A percentile compares a stretch with the other conserved stretches of the same genome.
Evolutionary conservation across 202 grass and related monocot genomes (phyloP).

Genomic region (Panicum hallii): DNA sequence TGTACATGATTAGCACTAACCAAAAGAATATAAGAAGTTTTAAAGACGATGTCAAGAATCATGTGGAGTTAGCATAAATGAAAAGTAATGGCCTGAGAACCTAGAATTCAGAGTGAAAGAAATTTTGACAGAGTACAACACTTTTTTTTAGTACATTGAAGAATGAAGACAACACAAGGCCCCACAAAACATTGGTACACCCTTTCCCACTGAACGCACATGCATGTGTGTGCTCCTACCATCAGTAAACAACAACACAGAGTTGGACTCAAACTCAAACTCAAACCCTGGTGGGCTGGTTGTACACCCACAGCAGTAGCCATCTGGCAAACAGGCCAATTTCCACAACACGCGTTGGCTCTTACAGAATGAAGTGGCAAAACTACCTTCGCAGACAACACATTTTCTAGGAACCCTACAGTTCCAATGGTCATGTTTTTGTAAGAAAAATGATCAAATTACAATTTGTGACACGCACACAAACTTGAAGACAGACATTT

Average conservation of each 20-base stretch:
- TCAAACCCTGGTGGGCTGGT: not conserved
- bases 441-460: not conserved
- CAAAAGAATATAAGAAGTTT: slow-evolving; percentile 19
- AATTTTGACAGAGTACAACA: not conserved
- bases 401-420: slow-evolving; percentile 25
- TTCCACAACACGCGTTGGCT: not conserved
- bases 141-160: not conserved
- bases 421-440: slow-evolving; percentile 15
- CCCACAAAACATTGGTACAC: not conserved
- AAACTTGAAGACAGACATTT: slow-evolving; percentile 31
- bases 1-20: not conserved
- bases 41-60: not conserved
- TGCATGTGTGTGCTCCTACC: not conserved
- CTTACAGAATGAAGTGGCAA: slow-evolving; percentile 27
- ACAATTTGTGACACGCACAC: slow-evolving; percentile 7
- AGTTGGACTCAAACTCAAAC: not conserved
- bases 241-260: not conserved
- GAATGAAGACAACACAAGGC: not conserved
- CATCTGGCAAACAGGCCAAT: not conserved
- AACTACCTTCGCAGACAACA: slow-evolving; percentile 8
- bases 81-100: slow-evolving; percentile 5
- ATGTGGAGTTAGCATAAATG: not conserved
- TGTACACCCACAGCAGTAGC: not conserved
- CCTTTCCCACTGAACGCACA: not conserved
- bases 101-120: not conserved